A percentile compares a stretch with the other conserved stretches of the same genome.
Evolutionary conservation across 2,329 filamentous ascomycete genomes (phyloP).

Genomic region (Neonectria punicea): DNA sequence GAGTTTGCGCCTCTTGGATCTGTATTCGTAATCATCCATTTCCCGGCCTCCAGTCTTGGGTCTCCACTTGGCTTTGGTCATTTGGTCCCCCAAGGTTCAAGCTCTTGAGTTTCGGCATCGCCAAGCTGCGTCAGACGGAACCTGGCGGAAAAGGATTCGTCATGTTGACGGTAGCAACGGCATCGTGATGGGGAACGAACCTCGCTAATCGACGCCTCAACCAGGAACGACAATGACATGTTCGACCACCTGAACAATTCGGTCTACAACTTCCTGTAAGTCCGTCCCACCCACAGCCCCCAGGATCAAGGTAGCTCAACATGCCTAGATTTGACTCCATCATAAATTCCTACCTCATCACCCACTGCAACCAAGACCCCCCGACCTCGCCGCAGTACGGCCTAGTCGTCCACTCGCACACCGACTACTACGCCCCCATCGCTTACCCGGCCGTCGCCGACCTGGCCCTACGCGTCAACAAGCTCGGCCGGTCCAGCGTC

Average conservation of each 20-base stretch:
- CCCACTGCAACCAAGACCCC: slow-evolving; percentile 79
- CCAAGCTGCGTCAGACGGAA: not conserved
- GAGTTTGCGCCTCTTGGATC: slow-evolving; percentile 34
- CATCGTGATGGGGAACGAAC: not conserved
- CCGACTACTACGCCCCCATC: slow-evolving; percentile 85
- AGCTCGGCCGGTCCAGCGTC: slow-evolving; percentile 86
- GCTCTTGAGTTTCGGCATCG: not conserved
- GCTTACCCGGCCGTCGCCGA: slow-evolving; percentile 86
- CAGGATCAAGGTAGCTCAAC: not conserved
- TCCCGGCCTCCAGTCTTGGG: not conserved
- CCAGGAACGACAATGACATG: slow-evolving; percentile 93
- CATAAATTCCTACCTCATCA: slow-evolving; percentile 88
- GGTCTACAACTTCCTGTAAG: slow-evolving; percentile 81
- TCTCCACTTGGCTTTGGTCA: not conserved
- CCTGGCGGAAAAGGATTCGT: not conserved
- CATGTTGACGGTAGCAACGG: not conserved
- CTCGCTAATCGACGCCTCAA: slow-evolving; percentile 30
- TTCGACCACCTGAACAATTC: slow-evolving; percentile 94
- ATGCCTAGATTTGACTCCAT: slow-evolving; percentile 80
- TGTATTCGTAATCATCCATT: not conserved
- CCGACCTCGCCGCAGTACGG: slow-evolving; percentile 78
- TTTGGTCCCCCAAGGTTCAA: not conserved
- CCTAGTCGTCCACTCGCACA: slow-evolving; percentile 86
- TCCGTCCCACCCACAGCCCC: not conserved
- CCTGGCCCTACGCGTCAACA: slow-evolving; percentile 82